Evolutionary conservation across 768 basidiomycete genomes (phyloP), one percentile per base, ranked within the genome.

Genomic region (Dioszegia aurantiaca): DNA sequence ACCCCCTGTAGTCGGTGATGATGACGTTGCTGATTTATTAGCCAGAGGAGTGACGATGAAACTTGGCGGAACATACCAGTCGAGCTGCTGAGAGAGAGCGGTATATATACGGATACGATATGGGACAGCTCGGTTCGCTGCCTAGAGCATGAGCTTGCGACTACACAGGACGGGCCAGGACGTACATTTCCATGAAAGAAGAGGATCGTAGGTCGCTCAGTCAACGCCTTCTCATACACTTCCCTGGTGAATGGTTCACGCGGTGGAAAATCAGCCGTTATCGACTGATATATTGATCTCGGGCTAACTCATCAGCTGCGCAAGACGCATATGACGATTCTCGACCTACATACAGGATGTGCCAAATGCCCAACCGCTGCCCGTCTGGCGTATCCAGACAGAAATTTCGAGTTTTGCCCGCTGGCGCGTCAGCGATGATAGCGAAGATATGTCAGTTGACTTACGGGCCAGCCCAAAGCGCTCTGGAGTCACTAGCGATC

Each of bases 1-100:
- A 98, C 1, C 93, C 93, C 47, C 93, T 84, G 73, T 97, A 98
- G 77, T 98, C 94, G 33, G 90, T 84, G 1, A 84, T 85, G 24
- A 97, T 78, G 14, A 95, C 86, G 73, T 93, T 93, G 19, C 51
- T 53, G 26, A 12, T 21, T 24, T 16, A 12, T 53, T 23, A 53
- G 51, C 23, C n/a, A 3, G 11, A 17, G 1, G 17, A 9, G 6
- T 14, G 11, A 16, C 11, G n/a, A 16, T 10, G 46, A 16, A 31
- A 9, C 4, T 10, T 5, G 19, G 30, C 12, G 6, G 37, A 41
- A 5, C 23, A 9, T 27, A 53, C 51, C 65, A 66, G 53, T 75
- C 65, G 1, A 75, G 67, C 4, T 43, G 48, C 23, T 41, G 82
- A 0, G 87, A 81, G 68, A 86, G 86, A 0, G 82, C 80, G 17